Conservation (phyloP, 2,329 filamentous ascomycete species). For the Sarocladium kiliense region DNA sequence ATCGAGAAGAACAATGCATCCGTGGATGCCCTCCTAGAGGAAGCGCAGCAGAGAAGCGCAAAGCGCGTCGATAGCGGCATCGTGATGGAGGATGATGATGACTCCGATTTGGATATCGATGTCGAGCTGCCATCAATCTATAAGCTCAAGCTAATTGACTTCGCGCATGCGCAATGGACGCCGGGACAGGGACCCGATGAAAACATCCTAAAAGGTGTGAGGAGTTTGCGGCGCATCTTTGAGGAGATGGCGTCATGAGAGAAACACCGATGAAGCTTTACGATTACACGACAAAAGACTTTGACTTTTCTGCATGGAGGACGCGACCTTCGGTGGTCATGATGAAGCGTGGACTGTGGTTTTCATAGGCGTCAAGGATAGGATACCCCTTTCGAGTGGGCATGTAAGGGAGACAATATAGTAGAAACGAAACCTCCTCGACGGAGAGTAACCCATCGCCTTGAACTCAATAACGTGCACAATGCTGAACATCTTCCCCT, state of each 20-base stretch:
- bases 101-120: conserved; percentile 37
- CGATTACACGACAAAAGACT: conserved; percentile 16
- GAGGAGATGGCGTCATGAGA: conserved; percentile 46
- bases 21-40: conserved; percentile 46
- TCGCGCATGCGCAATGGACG: conserved; percentile 85
- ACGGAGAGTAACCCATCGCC: too few relatives aligned
- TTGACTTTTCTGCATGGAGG: neutral
- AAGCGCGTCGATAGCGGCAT: conserved; percentile 53
- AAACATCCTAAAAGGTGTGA: conserved; percentile 71
- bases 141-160: conserved; percentile 87
- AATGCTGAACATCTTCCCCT: too few relatives aligned
- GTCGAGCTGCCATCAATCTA: conserved; percentile 58
- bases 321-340: neutral
- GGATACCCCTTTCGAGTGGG: conserved; percentile 3
- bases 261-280: conserved; percentile 13
- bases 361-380: neutral
- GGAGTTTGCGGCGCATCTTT: conserved; percentile 67
- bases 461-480: too few relatives aligned
- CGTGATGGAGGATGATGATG: conserved; percentile 47
- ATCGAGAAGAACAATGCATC: conserved; percentile 49
- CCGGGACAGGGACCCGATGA: conserved; percentile 81
- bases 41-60: conserved; percentile 23
- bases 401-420: neutral
- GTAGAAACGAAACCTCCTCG: neutral
- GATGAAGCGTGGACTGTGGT: neutral